These are phyloP conservation scores for Trichoderma sp. DNA, from an alignment of 2,329 filamentous ascomycete species.

Conservation along the genomic window DNA sequence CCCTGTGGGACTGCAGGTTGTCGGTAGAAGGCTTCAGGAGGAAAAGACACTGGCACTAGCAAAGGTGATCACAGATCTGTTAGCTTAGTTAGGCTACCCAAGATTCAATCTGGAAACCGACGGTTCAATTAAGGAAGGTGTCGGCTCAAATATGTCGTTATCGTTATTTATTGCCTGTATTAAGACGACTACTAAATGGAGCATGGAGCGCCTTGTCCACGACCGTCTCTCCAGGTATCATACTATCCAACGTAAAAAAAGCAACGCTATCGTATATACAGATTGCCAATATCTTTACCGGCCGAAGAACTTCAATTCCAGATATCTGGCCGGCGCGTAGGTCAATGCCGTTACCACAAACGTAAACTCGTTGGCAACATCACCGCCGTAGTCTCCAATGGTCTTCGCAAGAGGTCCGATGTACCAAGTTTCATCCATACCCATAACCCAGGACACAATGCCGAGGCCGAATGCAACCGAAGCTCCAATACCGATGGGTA, in stretches of 20 bases:
- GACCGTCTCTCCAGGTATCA: background rate
- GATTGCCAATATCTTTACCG: background rate
- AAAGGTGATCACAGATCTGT: background rate
- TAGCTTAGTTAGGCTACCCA: background rate
- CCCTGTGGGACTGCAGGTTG: background rate
- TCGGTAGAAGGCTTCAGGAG: background rate
- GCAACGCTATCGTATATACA: background rate
- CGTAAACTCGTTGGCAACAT: conserved; percentile 46
- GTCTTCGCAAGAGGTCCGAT: conserved; percentile 54
- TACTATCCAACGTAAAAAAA: background rate
- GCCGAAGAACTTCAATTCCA: conserved; percentile 38
- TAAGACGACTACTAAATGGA: background rate
- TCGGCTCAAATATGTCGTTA: background rate
- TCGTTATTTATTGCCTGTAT: background rate
- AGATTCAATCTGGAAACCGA: background rate
- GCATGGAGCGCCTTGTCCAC: background rate
- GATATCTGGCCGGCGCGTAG: conserved; percentile 44
- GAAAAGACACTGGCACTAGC: background rate
- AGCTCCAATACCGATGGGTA: conserved; percentile 47
- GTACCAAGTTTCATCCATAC: conserved; percentile 59
- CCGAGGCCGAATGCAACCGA: conserved; percentile 45
- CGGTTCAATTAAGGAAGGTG: background rate
- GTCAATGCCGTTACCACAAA: conserved; percentile 48
- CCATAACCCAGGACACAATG: conserved; percentile 51
- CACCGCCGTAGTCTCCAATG: conserved; percentile 61